Evolutionary conservation across 1,284 basidiomycete genomes (phyloP), one percentile per base, ranked within the genome.

Genomic region (Marasmius tenuissimus): DNA sequence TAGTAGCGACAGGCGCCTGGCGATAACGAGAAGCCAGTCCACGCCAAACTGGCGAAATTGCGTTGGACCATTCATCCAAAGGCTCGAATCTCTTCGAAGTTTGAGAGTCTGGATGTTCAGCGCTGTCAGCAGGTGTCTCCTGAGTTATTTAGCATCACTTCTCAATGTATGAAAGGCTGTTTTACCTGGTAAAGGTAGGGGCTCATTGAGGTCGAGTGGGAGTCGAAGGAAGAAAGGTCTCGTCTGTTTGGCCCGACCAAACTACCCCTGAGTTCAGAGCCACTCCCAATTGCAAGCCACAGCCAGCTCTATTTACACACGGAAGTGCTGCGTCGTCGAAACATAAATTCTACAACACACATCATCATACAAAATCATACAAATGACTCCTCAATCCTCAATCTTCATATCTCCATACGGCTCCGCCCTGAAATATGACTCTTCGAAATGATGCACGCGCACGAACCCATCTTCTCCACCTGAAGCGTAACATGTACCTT

Each of bases 401-500:
- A 94, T 90, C 71, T 94, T 91, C 61, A 94, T 74, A 70, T 95
- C 93, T 54, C 95, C 96, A 70, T 96, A 98, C 14, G 94, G 93
- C 79, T 89, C 89, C 61, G 90, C 85, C 65, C 85, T 90, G 85
- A 93, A 96, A 77, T 97, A 97, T 57, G 88, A 91, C 65, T 96
- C 93, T 71, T 97, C 95, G 71, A 91, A 96, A 75, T 95, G 90
- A 75, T 96, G 94, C 63, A 97, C 89, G 50, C 94, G 88, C 49
- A 97, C 88, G 76, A 94, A 98, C 55, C 96, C 96, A 72, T 99
- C 97, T 77, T 99, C 97, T 71, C 95, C 92, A 52, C 97, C 97
- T 3, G 94, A 97, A 12, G 96, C 94, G 72, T 96, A 99, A 56
- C 85, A 87, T 56, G 88, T 92, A 50, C 96, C 96, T 57, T 86